Base-by-base conservation (phyloP, 331 rosid species). In the Ulmus americana region DNA sequence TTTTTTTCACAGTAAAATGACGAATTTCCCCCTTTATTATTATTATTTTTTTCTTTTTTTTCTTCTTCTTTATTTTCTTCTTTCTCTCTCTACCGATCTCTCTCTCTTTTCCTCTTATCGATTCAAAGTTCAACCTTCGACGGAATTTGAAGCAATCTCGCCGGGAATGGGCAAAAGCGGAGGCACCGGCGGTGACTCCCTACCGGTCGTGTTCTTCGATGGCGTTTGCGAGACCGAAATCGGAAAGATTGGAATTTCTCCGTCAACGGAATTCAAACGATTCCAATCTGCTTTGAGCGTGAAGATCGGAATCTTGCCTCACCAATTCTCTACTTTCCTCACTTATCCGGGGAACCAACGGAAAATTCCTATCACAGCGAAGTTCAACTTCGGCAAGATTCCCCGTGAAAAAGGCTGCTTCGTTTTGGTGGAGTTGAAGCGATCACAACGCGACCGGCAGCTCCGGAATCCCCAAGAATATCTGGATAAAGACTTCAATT, bases 371-470 rank as follows among this genome's bases (percentile, higher is more conserved):
- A 40, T 86, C 66, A 84, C 83, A 22, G 81, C 83, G 1, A 85
- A 79, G 74, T 61, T 80, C 77, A 77, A 82, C 75, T 73, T 89
- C 69, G 59, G 68, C 56, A 53, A 78, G 46, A 63, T 89, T 45
- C 39, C 73, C 0, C 71, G 70, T 59, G 74, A 75, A 42, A 71
- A 60, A 12, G 81, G 73, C 14, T 73, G 83, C 20, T 82, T 77
- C 76, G 83, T 86, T 68, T 74, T 82, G 51, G 88, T 86, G 20
- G 84, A 61, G 44, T 46, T 80, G 59, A 85, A 81, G 79, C 82
- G 84, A 49, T 72, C 85, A 14, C 71, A 61, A 18, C 83, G 90
- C 38, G 72, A 74, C 38, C 70, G 83, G 77, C 66, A 71, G 72
- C 74, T 73, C 2, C 81, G 44, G 69, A 13, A 42, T 10, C 70